Conservation (phyloP, 345 rosid species). For the Lenwebbia sp. region DNA sequence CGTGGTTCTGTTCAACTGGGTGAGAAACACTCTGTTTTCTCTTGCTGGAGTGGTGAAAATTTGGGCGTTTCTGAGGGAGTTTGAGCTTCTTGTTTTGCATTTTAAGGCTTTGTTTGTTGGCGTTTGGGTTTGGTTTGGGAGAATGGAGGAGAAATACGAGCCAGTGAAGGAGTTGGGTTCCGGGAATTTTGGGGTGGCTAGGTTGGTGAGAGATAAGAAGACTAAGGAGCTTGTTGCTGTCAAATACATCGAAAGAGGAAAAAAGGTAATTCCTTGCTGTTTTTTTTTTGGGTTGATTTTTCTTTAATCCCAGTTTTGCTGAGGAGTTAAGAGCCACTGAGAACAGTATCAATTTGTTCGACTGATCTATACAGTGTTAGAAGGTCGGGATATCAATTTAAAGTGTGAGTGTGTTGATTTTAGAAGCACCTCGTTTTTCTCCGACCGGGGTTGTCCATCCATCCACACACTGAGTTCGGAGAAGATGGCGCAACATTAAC, state of each 20-base stretch:
- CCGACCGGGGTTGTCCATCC: not conserved
- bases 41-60: not conserved
- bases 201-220: slow-evolving; percentile 71
- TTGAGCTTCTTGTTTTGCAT: not conserved
- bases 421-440: not conserved
- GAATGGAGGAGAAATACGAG: slow-evolving; percentile 63
- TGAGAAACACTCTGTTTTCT: not conserved
- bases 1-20: not conserved
- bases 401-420: not conserved
- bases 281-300: not conserved
- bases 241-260: slow-evolving; percentile 88
- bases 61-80: not conserved
- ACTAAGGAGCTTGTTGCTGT: slow-evolving; percentile 85
- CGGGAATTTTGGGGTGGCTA: slow-evolving; percentile 91
- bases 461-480: not conserved
- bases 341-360: not conserved
- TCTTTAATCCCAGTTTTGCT: not conserved
- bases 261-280: slow-evolving; percentile 35
- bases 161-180: slow-evolving; percentile 73
- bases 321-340: not conserved
- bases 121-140: not conserved
- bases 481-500: not conserved
- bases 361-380: not conserved
- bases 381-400: not conserved
- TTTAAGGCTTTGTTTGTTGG: not conserved